Percentiles rank a stretch among this genome's conserved stretches.
These are phyloP conservation scores for Phaeosphaeria sp. DNA, from an alignment of 2,329 filamentous ascomycete species.

Conservation along the genomic window DNA sequence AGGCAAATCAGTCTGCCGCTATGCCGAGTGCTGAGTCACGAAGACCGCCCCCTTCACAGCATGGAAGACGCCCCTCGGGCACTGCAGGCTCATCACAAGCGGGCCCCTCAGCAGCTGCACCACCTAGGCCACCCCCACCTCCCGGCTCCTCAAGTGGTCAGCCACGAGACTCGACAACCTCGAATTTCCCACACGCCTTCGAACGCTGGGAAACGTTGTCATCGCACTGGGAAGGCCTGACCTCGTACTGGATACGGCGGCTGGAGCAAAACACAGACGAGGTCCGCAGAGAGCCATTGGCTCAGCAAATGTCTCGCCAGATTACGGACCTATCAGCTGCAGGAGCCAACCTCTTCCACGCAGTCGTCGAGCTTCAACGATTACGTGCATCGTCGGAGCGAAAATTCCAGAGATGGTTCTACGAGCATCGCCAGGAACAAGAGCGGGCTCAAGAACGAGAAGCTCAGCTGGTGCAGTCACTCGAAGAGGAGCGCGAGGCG, in stretches of 20 bases:
- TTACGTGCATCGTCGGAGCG: slow-evolving; percentile 93
- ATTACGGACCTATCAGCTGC: slow-evolving; percentile 97
- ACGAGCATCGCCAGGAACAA: slow-evolving; percentile 87
- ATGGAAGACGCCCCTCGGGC: slow-evolving; percentile 41
- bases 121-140: slow-evolving; percentile 34
- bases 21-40: slow-evolving; percentile 33
- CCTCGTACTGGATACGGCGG: slow-evolving; percentile 94
- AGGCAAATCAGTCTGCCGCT: slow-evolving; percentile 30
- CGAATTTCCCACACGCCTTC: slow-evolving; percentile 93
- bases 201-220: slow-evolving; percentile 97
- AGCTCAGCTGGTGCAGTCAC: slow-evolving; percentile 75
- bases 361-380: slow-evolving; percentile 93
- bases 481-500: slow-evolving; percentile 76
- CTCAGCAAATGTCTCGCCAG: slow-evolving; percentile 87
- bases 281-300: slow-evolving; percentile 80
- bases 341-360: slow-evolving; percentile 95
- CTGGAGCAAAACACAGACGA: slow-evolving; percentile 90
- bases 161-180: slow-evolving; percentile 52
- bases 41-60: slow-evolving; percentile 38
- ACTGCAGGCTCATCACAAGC: slow-evolving; percentile 40
- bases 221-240: slow-evolving; percentile 97
- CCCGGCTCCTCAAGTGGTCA: slow-evolving; percentile 35
- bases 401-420: slow-evolving; percentile 99
- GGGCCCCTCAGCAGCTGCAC: slow-evolving; percentile 33
- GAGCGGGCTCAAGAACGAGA: slow-evolving; percentile 84